These are phyloP conservation scores for Mycena pura DNA, from an alignment of 768 basidiomycete genomes.

Conservation along the genomic window DNA sequence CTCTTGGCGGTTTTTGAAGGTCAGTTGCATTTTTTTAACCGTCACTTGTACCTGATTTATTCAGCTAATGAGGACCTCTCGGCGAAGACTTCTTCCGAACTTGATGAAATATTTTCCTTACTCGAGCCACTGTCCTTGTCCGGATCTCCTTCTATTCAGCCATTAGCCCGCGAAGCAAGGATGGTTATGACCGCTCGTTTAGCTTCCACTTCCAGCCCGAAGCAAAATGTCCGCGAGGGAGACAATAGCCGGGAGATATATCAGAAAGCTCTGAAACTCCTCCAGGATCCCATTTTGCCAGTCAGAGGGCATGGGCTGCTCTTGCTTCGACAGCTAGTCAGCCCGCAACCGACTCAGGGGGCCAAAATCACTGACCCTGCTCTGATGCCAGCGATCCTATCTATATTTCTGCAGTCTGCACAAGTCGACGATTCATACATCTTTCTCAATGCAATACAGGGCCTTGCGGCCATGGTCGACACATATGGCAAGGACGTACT, in stretches of 20 bases:
- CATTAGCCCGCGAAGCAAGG: slow-evolving; percentile 77
- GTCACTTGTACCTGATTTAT: background rate
- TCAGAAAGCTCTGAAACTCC: slow-evolving; percentile 84
- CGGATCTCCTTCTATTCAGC: slow-evolving; percentile 54
- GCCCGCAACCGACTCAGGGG: slow-evolving; percentile 36
- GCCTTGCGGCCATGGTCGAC: slow-evolving; percentile 86
- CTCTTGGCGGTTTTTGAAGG: slow-evolving; percentile 89
- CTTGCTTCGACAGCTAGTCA: slow-evolving; percentile 79
- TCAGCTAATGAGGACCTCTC: slow-evolving; percentile 66
- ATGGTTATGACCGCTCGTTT: slow-evolving; percentile 85
- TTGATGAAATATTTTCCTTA: slow-evolving; percentile 74
- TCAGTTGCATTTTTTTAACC: slow-evolving; percentile 33
- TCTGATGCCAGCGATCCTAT: slow-evolving; percentile 81
- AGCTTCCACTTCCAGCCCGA: slow-evolving; percentile 59
- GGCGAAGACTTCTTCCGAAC: slow-evolving; percentile 62
- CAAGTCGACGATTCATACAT: slow-evolving; percentile 97
- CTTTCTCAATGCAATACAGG: slow-evolving; percentile 91
- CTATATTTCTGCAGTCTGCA: slow-evolving; percentile 83
- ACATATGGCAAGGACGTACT: slow-evolving; percentile 77
- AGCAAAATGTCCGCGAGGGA: slow-evolving; percentile 37
- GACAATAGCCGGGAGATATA: slow-evolving; percentile 70
- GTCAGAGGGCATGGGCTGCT: slow-evolving; percentile 93
- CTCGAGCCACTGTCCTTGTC: slow-evolving; percentile 63
- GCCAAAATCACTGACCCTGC: slow-evolving; percentile 54
- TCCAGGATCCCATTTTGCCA: slow-evolving; percentile 92